A percentile compares a stretch with the other conserved stretches of the same genome.
phyloP scores from a whole-genome alignment of 768 basidiomycete genomes.

The Tubosaeta sp. region DNA sequence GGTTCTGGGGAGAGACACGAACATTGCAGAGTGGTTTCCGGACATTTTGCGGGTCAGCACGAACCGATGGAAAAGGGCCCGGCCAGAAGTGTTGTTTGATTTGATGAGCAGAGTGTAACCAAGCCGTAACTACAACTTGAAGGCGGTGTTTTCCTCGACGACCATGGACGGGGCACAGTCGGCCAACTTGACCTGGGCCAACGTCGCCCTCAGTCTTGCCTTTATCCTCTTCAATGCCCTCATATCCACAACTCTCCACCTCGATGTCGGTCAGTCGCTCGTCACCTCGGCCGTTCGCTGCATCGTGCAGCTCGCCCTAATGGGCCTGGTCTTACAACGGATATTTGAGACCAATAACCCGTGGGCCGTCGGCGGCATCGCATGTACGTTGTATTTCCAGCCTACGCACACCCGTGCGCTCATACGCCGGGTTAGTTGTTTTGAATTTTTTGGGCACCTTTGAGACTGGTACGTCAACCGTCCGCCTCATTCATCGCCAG shows the following conservation, averaged over 20 bases:
- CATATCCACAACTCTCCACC: conserved; percentile 57
- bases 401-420: background rate
- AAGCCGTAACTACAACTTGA: too few relatives aligned
- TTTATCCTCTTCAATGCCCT: conserved; percentile 74
- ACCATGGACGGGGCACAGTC: conserved; percentile 24
- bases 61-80: conserved; percentile 52
- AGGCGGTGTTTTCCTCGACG: background rate
- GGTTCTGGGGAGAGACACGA: conserved; percentile 43
- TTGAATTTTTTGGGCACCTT: conserved; percentile 74
- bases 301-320: conserved; percentile 70
- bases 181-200: conserved; percentile 56
- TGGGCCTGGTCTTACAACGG: conserved; percentile 63
- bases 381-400: conserved; percentile 43
- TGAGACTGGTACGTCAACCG: conserved; percentile 56
- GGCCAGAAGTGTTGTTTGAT: conserved; percentile 37
- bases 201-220: conserved; percentile 68
- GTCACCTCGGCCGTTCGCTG: conserved; percentile 70
- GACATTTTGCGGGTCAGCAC: conserved; percentile 44
- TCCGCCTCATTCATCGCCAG: background rate
- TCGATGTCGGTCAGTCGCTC: conserved; percentile 67
- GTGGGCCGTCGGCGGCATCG: conserved; percentile 71
- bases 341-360: conserved; percentile 75
- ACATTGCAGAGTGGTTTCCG: conserved; percentile 46
- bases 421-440: conserved; percentile 39
- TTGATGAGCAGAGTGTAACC: background rate